Evolutionary conservation across 306 rosid genomes (phyloP), one percentile per base, ranked within the genome.

Genomic region (Begonia peltatifolia): DNA sequence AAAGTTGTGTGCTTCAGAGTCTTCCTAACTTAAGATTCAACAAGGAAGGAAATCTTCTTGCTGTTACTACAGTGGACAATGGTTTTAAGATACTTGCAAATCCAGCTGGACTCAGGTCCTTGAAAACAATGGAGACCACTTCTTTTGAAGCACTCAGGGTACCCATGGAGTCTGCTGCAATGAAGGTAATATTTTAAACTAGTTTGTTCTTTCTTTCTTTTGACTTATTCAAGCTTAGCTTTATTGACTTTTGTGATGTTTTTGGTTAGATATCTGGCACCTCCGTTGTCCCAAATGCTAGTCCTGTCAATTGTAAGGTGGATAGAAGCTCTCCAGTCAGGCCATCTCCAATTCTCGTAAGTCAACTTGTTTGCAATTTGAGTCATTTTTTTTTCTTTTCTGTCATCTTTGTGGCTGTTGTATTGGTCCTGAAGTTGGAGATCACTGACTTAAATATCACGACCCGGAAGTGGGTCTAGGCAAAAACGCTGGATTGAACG

Each of bases 21-120:
- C 81, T 78, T 62, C 96, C 96, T 16, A 76, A 74, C 76, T 63
- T 83, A 76, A 78, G 79, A 68, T 87, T 83, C 81, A 87, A 80
- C 60, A 83, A 69, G 76, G 94, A 87, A 47, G 94, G 96, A 57
- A 83, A 71, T 72, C 90, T 87, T 78, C 87, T 87, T 15, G 94
- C 90, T 51, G 84, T 83, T 66, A 72, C 81, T 50, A 87, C 94
- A 41, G 66, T 57, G 13, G 84, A 83, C 54, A 81, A 78, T 49
- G 94, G 96, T 63, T 72, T 87, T 53, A 83, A 80, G 73, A 71
- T 87, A 54, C 94, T 87, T 47, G 94, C 83, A 49, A 87, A 76
- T 76, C 74, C 78, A 64, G 68, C 18, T 61, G 87, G 96, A 55
- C 73, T 68, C 51, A 79, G 84, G 68, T 71, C 78, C 47, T 52